These are phyloP conservation scores for Emericellopsis terricola DNA, from an alignment of 495 filamentous ascomycete genomes.

Conservation along the genomic window DNA sequence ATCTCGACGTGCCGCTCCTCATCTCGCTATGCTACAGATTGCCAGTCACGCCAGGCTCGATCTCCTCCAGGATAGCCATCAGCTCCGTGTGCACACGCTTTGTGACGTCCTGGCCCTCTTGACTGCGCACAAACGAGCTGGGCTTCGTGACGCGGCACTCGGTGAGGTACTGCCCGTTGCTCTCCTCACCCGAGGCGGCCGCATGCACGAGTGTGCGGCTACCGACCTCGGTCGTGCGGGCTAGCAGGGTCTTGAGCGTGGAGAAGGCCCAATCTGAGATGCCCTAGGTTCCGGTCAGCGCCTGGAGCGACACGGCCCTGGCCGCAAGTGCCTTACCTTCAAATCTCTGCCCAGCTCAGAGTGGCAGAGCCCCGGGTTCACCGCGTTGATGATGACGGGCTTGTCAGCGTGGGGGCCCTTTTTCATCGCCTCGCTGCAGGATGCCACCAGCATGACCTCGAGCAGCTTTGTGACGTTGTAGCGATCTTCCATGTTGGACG, in stretches of 20 bases:
- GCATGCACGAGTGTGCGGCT: conserved; percentile 1
- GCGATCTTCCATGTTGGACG: conserved; percentile 2
- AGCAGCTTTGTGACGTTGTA: conserved; percentile 35
- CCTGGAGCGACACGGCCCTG: too few relatives aligned
- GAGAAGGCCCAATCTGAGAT: too few relatives aligned
- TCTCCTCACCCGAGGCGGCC: background rate
- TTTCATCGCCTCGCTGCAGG: too few relatives aligned
- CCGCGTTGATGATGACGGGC: conserved; percentile 31
- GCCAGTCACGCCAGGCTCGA: conserved; percentile 3
- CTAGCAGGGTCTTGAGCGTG: background rate
- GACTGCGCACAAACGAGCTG: background rate
- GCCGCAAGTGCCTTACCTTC: too few relatives aligned
- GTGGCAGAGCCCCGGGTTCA: conserved; percentile 25
- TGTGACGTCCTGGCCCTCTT: background rate
- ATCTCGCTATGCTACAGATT: too few relatives aligned
- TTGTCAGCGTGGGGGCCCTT: too few relatives aligned
- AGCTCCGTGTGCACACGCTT: conserved; percentile 1
- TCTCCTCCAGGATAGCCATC: conserved; percentile 1
- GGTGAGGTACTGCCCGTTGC: conserved; percentile 3
- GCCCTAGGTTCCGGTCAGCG: too few relatives aligned
- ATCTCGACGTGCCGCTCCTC: too few relatives aligned
- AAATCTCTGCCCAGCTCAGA: conserved; percentile 16
- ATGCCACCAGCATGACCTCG: too few relatives aligned
- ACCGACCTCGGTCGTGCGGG: conserved; percentile 1
- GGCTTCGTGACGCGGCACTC: conserved; percentile 1